Evolutionary conservation across 176 grass and related monocot species (phyloP).

Genomic region (Hordeum marinum): DNA sequence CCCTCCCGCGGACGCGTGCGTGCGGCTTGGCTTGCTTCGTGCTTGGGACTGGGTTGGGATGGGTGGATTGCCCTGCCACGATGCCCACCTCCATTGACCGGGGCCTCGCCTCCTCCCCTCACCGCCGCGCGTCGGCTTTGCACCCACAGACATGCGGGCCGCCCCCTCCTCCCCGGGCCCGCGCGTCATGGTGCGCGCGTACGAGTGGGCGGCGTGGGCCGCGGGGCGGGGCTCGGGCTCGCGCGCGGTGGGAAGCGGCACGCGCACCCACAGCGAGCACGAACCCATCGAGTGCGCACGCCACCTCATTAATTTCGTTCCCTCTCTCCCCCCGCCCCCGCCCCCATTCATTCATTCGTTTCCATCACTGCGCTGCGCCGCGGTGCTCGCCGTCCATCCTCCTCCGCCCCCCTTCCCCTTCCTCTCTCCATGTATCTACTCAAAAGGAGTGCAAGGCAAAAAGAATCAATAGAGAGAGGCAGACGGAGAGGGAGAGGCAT

Average conservation of each 20-base stretch:
- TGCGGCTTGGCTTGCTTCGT: conserved; percentile 16
- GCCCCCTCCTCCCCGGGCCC: rapidly evolving
- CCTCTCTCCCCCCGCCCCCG: background rate
- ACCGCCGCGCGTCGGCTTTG: background rate
- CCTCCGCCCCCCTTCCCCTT: background rate
- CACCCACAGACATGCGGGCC: background rate
- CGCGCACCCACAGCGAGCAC: conserved; percentile 25
- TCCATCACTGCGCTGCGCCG: conserved; percentile 17
- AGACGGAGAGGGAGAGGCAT: background rate
- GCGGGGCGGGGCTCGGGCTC: background rate
- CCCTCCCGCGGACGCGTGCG: background rate
- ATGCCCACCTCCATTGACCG: conserved; percentile 38
- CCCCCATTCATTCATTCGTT: background rate
- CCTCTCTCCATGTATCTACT: conserved; percentile 11
- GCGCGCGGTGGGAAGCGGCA: conserved; percentile 35
- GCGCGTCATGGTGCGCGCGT: background rate
- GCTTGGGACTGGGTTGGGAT: conserved; percentile 7
- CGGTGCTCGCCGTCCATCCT: background rate
- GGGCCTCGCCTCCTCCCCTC: background rate
- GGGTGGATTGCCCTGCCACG: conserved; percentile 40
- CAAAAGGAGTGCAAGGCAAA: conserved; percentile 37
- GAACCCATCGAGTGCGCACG: conserved; percentile 47
- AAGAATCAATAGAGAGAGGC: background rate
- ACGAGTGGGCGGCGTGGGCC: background rate
- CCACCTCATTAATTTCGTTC: conserved; percentile 38